phyloP scores from a whole-genome alignment of 768 basidiomycete species.

The Exidia glandulosa region DNA sequence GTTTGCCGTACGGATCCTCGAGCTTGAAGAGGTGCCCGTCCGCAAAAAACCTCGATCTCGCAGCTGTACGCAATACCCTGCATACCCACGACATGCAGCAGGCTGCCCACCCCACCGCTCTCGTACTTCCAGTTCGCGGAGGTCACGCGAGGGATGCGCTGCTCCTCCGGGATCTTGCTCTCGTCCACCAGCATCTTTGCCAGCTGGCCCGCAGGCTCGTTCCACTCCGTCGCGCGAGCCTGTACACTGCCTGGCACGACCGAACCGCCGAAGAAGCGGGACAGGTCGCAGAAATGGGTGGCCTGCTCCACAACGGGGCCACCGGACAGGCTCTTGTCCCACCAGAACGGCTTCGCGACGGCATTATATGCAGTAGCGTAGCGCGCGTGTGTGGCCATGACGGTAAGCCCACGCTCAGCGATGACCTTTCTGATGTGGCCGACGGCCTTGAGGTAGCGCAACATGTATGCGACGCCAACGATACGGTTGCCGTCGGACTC shows the following conservation, averaged over 20 bases:
- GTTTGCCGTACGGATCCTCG: slow-evolving; percentile 36
- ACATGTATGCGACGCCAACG: slow-evolving; percentile 23
- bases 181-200: slow-evolving; percentile 36
- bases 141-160: slow-evolving; percentile 38
- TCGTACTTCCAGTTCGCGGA: slow-evolving; percentile 42
- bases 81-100: slow-evolving; percentile 39
- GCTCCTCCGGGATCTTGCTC: slow-evolving; percentile 25
- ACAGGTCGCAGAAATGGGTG: slow-evolving; percentile 38
- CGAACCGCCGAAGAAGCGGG: slow-evolving; percentile 38
- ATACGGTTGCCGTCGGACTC: neutral
- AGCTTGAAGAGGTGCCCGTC: slow-evolving; percentile 31
- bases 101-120: slow-evolving; percentile 36
- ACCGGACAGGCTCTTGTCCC: slow-evolving; percentile 14
- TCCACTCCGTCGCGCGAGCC: slow-evolving; percentile 33
- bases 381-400: slow-evolving; percentile 41
- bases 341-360: slow-evolving; percentile 15
- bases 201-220: slow-evolving; percentile 32
- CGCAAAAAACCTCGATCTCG: slow-evolving; percentile 35
- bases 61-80: slow-evolving; percentile 37
- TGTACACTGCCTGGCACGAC: slow-evolving; percentile 20
- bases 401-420: slow-evolving; percentile 35
- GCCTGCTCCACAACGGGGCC: slow-evolving; percentile 28
- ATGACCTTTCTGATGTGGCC: slow-evolving; percentile 23
- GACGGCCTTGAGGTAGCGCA: slow-evolving; percentile 28
- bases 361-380: slow-evolving; percentile 31